Base-by-base conservation (phyloP, 2,329 filamentous ascomycete species). In the Allantophomopsis lycopodina region DNA sequence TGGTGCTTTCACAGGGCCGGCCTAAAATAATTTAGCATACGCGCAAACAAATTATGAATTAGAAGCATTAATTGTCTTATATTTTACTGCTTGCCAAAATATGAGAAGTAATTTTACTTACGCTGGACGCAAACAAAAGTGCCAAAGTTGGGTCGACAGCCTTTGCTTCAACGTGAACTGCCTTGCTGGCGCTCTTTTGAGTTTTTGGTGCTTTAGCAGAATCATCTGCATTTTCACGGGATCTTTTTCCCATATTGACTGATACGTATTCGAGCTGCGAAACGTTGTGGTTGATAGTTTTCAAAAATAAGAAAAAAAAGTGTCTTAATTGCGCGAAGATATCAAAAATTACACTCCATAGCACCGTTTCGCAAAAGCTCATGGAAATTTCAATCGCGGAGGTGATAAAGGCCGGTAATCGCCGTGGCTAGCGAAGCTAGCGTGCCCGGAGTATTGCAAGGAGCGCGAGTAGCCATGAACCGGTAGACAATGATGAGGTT, bases 91-190 rank as follows among this genome's bases (percentile, higher is more conserved):
- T 18, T 33, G 33, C 18, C 32, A 34, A 37, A 34, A n/a, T 30
- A 33, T 37, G 36, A 40, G 18, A 15, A n/a, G 3, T 11, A 32
- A 15, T 36, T 18, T 23, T 32, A 70, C 78, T 63, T 70, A 85
- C 81, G 65, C 82, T 86, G 42, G 69, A 65, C 42, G 78, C 70
- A 61, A 87, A 87, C 32, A 87, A 68, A 44, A 79, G 76, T 52
- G 78, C 69, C 48, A 87, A 65, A 41, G 68, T 63, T 56, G 81
- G 79, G 64, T 87, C 81, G 44, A 86, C 65, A 43, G 68, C 66
- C 57, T 72, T 72, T 35, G 50, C 48, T 18, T 51, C 43, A 10
- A 44, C 44, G 10, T 49, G n/a, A 40, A 63, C 53, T 31, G 59
- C 46, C 42, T 56, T 52, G 42, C 49, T 50, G 23, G 40, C 44